phyloP scores from a whole-genome alignment of 176 grass and related monocot genomes.

The Juncus effusus region DNA sequence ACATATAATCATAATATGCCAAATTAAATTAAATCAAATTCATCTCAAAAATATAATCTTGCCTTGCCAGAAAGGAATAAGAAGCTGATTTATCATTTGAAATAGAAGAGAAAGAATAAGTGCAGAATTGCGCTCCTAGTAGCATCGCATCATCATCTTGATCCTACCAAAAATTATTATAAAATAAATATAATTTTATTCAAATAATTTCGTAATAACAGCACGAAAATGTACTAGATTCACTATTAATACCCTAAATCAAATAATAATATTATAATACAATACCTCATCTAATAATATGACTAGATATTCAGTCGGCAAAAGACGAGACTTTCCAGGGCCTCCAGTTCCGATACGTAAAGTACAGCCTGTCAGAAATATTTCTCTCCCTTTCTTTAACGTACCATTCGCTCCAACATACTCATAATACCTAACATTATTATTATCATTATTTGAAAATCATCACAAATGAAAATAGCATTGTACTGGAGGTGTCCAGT shows the following conservation, averaged over 20 bases:
- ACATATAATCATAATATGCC: neutral
- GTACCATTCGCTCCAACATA: constrained; percentile 66
- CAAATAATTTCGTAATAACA: neutral
- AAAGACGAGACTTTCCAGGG: constrained; percentile 60
- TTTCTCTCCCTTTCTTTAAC: constrained; percentile 87
- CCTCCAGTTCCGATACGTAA: constrained; percentile 78
- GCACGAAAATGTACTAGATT: neutral
- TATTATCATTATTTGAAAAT: neutral
- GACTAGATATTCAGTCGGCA: constrained; percentile 91
- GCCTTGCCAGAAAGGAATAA: constrained; percentile 96
- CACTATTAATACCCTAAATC: neutral
- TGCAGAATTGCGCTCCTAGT: constrained; percentile 87
- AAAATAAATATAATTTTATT: constrained; percentile 29
- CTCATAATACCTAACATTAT: constrained; percentile 63
- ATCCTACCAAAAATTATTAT: constrained; percentile 33
- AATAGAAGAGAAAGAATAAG: constrained; percentile 78
- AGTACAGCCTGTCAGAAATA: constrained; percentile 86
- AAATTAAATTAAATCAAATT: neutral
- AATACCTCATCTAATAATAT: constrained; percentile 88
- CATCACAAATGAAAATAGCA: neutral
- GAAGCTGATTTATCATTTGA: constrained; percentile 41
- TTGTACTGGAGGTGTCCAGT: too few species aligned
- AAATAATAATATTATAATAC: neutral
- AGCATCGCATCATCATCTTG: constrained; percentile 95
- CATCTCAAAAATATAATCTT: constrained; percentile 1